Percentiles rank a stretch among this genome's conserved stretches.
Conservation (phyloP, 495 filamentous ascomycete species). For the Lepraria neglecta region DNA sequence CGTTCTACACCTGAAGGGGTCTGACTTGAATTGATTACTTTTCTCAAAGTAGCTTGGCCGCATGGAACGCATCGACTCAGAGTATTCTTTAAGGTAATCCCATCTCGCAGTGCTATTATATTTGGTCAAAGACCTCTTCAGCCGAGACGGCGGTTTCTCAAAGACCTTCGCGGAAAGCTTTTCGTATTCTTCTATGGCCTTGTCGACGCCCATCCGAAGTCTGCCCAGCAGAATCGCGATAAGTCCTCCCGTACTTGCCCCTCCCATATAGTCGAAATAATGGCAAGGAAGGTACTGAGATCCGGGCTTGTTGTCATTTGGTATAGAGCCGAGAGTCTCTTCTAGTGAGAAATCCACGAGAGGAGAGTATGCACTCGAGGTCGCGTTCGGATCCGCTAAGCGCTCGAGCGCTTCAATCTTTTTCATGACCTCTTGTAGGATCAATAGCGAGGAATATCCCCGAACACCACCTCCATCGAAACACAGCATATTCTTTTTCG, state of each 20-base stretch:
- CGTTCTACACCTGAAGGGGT: slow-evolving; percentile 1
- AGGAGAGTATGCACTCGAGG: slow-evolving; percentile 9
- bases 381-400: background rate
- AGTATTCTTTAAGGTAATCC: background rate
- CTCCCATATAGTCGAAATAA: slow-evolving; percentile 23
- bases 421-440: slow-evolving; percentile 16
- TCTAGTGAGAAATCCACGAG: background rate
- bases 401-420: background rate
- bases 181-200: slow-evolving; percentile 42
- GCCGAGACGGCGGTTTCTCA: background rate
- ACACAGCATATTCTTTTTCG: slow-evolving; percentile 14
- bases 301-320: background rate
- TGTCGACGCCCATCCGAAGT: slow-evolving; percentile 27
- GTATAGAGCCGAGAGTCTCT: background rate
- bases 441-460: slow-evolving; percentile 12
- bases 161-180: slow-evolving; percentile 31
- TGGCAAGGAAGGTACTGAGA: slow-evolving; percentile 19
- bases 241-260: slow-evolving; percentile 22
- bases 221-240: slow-evolving; percentile 27
- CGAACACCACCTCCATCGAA: slow-evolving; percentile 21
- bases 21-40: slow-evolving; percentile 11
- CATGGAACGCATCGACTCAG: background rate
- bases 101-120: background rate
- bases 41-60: background rate
- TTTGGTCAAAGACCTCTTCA: slow-evolving; percentile 1